These are phyloP conservation scores for Saccharomyces uvarum DNA, from an alignment of 1,139 yeast genomes.

Conservation along the genomic window DNA sequence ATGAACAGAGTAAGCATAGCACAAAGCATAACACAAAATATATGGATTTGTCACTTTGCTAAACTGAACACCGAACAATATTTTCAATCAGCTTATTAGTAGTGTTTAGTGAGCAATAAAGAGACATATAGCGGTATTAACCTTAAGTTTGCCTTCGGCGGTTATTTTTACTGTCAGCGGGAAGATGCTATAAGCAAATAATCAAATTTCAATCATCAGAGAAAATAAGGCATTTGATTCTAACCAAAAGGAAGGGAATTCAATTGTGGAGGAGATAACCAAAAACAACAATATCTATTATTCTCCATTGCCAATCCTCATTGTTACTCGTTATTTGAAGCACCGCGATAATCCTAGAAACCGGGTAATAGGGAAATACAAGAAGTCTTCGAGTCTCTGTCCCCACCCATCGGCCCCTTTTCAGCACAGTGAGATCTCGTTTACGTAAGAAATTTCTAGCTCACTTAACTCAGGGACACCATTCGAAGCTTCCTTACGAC, in stretches of 20 bases:
- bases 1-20: too few relatives aligned
- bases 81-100: background rate
- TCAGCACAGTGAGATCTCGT: background rate
- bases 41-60: too few relatives aligned
- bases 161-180: background rate
- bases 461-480: background rate
- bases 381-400: background rate
- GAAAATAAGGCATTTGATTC: too few relatives aligned
- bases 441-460: background rate
- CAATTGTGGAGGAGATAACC: background rate
- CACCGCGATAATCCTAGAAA: background rate
- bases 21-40: too few relatives aligned
- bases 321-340: background rate
- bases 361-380: background rate
- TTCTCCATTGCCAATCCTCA: background rate
- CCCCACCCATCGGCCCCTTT: background rate
- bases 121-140: background rate
- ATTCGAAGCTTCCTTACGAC: background rate
- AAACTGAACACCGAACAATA: background rate
- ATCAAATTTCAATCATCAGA: background rate
- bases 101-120: background rate
- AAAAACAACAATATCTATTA: background rate
- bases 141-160: background rate
- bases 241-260: background rate
- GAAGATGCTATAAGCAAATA: too few relatives aligned